These are phyloP conservation scores for Oxytropis ochrocephala DNA, from an alignment of 306 rosid genomes.

Conservation along the genomic window DNA sequence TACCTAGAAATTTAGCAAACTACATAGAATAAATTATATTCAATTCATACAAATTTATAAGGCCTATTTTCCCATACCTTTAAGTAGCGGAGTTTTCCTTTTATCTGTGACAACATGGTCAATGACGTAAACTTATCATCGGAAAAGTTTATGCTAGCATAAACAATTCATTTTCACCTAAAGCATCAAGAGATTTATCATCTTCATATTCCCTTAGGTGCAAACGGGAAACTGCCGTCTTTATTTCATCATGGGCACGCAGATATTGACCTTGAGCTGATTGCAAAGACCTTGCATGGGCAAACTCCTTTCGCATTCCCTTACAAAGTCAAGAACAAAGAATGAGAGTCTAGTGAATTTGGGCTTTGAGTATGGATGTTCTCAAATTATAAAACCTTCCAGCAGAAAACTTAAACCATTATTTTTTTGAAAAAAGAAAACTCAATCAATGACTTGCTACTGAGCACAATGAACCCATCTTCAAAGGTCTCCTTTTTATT, in stretches of 20 bases:
- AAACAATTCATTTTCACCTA: constrained; percentile 61
- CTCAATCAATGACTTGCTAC: background rate
- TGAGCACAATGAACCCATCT: constrained; percentile 7
- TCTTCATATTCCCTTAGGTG: constrained; percentile 52
- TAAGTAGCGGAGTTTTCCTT: constrained; percentile 91
- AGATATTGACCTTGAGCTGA: constrained; percentile 86
- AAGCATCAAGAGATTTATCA: constrained; percentile 64
- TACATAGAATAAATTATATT: constrained; percentile 1
- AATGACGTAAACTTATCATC: constrained; percentile 73
- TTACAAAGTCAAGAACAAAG: constrained; percentile 23
- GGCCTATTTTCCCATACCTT: constrained; percentile 44
- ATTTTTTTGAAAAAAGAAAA: no score
- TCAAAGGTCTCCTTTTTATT: background rate
- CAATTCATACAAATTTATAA: background rate
- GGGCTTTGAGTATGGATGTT: background rate
- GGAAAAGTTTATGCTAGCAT: constrained; percentile 62
- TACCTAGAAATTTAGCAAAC: background rate
- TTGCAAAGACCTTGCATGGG: constrained; percentile 84
- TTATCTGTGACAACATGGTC: constrained; percentile 54
- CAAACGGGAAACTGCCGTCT: constrained; percentile 82
- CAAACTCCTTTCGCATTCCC: constrained; percentile 96
- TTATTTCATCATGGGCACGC: constrained; percentile 89
- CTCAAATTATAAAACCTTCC: background rate
- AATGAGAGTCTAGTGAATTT: constrained; percentile 9
- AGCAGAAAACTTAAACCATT: background rate